Evolutionary conservation across 2,329 filamentous ascomycete species (phyloP), one percentile per base, ranked within the genome.

Genomic region (Epichloe uncinata): DNA sequence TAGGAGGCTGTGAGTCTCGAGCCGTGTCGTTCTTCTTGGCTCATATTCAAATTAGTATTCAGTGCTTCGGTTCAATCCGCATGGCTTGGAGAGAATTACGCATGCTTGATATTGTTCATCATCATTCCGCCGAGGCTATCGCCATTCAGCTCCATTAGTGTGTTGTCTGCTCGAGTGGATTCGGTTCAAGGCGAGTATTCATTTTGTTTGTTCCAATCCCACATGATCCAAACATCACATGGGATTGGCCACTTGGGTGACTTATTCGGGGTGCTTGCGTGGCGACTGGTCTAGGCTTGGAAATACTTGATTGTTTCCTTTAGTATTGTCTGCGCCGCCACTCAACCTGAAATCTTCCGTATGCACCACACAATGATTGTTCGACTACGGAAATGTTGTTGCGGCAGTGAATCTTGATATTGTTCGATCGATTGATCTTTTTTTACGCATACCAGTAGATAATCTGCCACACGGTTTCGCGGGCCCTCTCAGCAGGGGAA

Each of bases 281-380:
- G 26, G n/a, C 42, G 16, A 44, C 6, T 44, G 15, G 30, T 18
- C 42, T 18, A 5, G 42, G 30, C 42, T 34, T 5, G 8, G 42
- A 15, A 9, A 37, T 36, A 9, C 13, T 18, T 12, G 41, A 51
- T 48, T 51, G 50, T 48, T n/a, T 35, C 50, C 51, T 49, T 44
- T 52, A 47, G 42, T 59, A 59, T 58, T 61, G 56, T 63, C 55
- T 50, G 45, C 5, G n/a, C 22, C 50, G 41, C 50, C 50, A 44
- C 49, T 16, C 34, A 38, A 26, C 20, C 16, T 22, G 9, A n/a
- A n/a, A n/a, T n/a, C n/a, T n/a, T n/a, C n/a, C n/a, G 12, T 4
- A 5, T 44, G 26, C 42, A 15, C 30, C 42, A 44, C 42, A 44
- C 30, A 35, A 44, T 15, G n/a, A 43, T 43, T 42, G 40, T 42